Conservation (phyloP, 2,329 filamentous ascomycete species). For the Gnomoniopsis smithogilvyi region DNA sequence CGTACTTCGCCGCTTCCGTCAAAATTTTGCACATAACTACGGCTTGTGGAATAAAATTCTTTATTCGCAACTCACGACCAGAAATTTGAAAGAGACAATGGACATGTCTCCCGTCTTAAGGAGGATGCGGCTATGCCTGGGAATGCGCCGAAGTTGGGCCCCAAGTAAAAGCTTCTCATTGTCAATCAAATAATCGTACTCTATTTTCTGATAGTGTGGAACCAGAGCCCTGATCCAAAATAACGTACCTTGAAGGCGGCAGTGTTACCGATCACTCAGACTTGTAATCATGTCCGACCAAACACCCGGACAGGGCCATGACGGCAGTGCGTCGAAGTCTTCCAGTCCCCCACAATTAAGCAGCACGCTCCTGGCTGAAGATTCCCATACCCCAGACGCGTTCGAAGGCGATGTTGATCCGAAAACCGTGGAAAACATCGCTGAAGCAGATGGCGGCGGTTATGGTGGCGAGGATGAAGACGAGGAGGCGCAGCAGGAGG, state of each 20-base stretch:
- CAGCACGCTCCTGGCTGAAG: too few species aligned
- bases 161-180: background rate
- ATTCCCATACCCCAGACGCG: background rate
- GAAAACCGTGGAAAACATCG: background rate
- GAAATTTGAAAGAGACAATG: slow-evolving; percentile 5
- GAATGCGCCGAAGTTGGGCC: background rate
- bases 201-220: background rate
- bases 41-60: background rate
- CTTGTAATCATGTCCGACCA: background rate
- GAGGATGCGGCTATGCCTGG: background rate
- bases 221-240: too few species aligned
- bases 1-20: slow-evolving; percentile 13
- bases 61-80: slow-evolving; percentile 2
- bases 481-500: too few species aligned
- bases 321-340: background rate
- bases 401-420: background rate
- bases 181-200: background rate
- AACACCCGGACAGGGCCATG: background rate
- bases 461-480: background rate
- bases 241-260: background rate
- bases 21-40: background rate
- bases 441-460: background rate
- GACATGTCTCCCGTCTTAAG: slow-evolving; percentile 7
- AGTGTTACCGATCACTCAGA: background rate
- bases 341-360: background rate